A percentile compares a stretch with the other conserved stretches of the same genome.
phyloP scores from a whole-genome alignment of 192 early-diverging fungal species.

The Backusella westeae region DNA sequence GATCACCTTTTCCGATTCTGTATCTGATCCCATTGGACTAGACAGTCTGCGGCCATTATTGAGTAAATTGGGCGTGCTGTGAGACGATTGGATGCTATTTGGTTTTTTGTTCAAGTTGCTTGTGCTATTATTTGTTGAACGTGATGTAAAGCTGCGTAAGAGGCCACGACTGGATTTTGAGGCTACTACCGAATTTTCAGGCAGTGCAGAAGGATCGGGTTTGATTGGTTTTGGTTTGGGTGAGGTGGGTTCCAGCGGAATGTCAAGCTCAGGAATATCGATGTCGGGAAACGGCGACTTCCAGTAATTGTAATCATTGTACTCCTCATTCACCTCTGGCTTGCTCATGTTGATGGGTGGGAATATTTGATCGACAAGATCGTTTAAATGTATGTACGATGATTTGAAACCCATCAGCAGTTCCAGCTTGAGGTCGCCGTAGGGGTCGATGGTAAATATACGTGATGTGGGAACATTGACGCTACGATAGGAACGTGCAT shows the following conservation, averaged over 20 bases:
- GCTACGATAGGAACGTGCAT: slow-evolving; percentile 88
- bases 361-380: slow-evolving; percentile 96
- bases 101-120: background rate
- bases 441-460: slow-evolving; percentile 96
- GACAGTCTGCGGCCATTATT: background rate
- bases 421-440: slow-evolving; percentile 91
- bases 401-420: slow-evolving; percentile 82
- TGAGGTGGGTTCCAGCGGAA: slow-evolving; percentile 18
- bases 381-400: slow-evolving; percentile 87
- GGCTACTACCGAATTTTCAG: slow-evolving; percentile 6
- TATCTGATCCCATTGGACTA: background rate
- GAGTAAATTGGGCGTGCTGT: slow-evolving; percentile 1
- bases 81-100: background rate
- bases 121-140: slow-evolving; percentile 1
- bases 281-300: slow-evolving; percentile 52
- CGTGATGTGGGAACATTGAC: slow-evolving; percentile 91
- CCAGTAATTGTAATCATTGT: slow-evolving; percentile 88
- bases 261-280: slow-evolving; percentile 44
- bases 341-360: slow-evolving; percentile 56
- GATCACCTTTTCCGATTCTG: background rate
- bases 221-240: slow-evolving; percentile 32
- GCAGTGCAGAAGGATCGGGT: slow-evolving; percentile 23
- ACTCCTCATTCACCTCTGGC: slow-evolving; percentile 60
- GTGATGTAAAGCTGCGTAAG: slow-evolving; percentile 29
- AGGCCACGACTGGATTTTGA: slow-evolving; percentile 17